Conservation (phyloP, 164 flowering plant genomes). For the Nelumbo lutea region DNA sequence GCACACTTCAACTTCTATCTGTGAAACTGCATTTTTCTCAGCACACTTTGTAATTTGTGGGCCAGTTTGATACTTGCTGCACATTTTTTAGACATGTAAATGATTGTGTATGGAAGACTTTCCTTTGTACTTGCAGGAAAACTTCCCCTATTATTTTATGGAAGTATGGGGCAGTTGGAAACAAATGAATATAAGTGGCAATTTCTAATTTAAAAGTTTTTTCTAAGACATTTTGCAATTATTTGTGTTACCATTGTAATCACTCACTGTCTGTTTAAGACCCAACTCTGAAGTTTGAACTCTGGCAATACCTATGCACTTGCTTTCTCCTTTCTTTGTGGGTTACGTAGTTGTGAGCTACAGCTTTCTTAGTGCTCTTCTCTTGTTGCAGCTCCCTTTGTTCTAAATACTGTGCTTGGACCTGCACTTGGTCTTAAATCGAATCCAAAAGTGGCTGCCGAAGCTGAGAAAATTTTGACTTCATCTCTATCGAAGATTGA, state of each 20-base stretch:
- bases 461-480: conserved; percentile 49
- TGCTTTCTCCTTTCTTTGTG: background rate
- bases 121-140: background rate
- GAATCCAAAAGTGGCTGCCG: conserved; percentile 58
- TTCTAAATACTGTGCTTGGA: conserved; percentile 38
- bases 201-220: background rate
- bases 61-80: background rate
- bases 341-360: background rate
- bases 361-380: conserved; percentile 3
- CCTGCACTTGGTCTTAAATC: conserved; percentile 54
- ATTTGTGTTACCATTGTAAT: background rate
- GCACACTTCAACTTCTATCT: background rate
- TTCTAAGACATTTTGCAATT: background rate
- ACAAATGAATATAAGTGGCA: background rate
- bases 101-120: background rate
- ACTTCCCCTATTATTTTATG: background rate
- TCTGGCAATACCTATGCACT: background rate
- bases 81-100: no score
- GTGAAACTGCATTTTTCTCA: background rate
- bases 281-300: background rate
- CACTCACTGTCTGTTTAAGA: background rate
- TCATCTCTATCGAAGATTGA: conserved; percentile 58
- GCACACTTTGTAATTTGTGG: background rate
- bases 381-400: conserved; percentile 43
- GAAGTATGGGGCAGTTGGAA: background rate